Conservation (phyloP, 306 rosid species). For the Begonia fuchsioides region DNA sequence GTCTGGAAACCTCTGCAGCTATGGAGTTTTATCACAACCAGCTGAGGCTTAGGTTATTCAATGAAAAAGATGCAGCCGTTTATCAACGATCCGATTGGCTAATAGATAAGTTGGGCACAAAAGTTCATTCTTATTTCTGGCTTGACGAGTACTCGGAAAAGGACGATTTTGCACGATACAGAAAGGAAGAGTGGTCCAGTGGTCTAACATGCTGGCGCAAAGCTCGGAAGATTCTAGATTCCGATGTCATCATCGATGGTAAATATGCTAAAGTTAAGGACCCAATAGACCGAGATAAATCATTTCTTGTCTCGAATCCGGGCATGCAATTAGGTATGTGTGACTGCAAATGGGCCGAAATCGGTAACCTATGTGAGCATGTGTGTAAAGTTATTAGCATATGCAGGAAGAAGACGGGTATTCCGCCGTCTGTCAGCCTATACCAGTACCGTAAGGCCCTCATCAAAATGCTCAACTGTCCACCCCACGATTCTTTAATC, state of each 20-base stretch:
- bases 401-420: constrained; percentile 25
- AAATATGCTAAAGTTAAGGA: constrained; percentile 45
- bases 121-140: constrained; percentile 84
- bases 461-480: constrained; percentile 44
- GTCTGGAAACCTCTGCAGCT: constrained; percentile 73
- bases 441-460: constrained; percentile 55
- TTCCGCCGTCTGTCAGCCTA: constrained; percentile 41
- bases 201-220: constrained; percentile 89
- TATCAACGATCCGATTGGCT: constrained; percentile 72
- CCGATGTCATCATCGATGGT: constrained; percentile 45
- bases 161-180: constrained; percentile 68
- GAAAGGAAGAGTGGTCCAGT: constrained; percentile 79
- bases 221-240: constrained; percentile 53
- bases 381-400: constrained; percentile 44
- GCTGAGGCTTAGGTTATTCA: constrained; percentile 56
- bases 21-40: constrained; percentile 79
- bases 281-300: constrained; percentile 32
- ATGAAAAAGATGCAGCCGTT: constrained; percentile 42
- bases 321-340: constrained; percentile 67
- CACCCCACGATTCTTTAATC: constrained; percentile 73
- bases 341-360: constrained; percentile 66
- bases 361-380: constrained; percentile 78
- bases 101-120: constrained; percentile 73
- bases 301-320: constrained; percentile 51
- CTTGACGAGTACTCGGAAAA: constrained; percentile 81